These are phyloP conservation scores for Heritiera littoralis DNA, from an alignment of 345 rosid genomes.

Conservation along the genomic window DNA sequence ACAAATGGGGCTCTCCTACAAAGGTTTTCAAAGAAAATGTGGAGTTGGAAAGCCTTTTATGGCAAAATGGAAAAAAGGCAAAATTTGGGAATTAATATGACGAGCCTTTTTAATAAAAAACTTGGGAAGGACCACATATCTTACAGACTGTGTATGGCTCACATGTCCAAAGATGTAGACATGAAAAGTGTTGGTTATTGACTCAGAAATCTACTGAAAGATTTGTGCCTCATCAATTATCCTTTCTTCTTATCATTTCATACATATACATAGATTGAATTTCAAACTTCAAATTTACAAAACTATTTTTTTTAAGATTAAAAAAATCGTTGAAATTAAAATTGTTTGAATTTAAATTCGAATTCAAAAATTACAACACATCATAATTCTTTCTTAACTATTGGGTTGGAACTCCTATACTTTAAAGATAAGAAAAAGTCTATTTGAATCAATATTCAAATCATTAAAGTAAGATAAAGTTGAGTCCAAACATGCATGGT, in stretches of 20 bases:
- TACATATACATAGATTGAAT: no score
- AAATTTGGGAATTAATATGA: not conserved
- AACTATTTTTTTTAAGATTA: no score
- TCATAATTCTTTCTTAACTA: no score
- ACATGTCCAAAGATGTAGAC: slow-evolving; percentile 28
- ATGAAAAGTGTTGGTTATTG: slow-evolving; percentile 16
- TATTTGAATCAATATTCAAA: no score
- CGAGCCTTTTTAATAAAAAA: slow-evolving; percentile 1
- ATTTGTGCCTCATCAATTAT: not conserved
- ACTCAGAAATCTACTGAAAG: slow-evolving; percentile 24
- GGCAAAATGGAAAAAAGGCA: not conserved
- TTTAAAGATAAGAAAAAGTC: no score
- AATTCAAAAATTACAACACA: no score
- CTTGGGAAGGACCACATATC: slow-evolving; percentile 24
- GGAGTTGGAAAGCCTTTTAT: not conserved
- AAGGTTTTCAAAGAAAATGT: not conserved
- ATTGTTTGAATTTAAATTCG: no score
- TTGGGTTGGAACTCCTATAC: no score
- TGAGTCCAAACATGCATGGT: not conserved
- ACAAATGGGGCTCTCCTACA: not conserved
- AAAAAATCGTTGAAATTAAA: no score
- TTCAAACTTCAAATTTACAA: no score
- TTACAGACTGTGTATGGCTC: slow-evolving; percentile 13
- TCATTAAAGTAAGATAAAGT: no score
- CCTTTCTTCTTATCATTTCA: not conserved